Evolutionary conservation across 495 filamentous ascomycete genomes (phyloP), one percentile per base, ranked within the genome.

Genomic region (Daldinia bambusicola): DNA sequence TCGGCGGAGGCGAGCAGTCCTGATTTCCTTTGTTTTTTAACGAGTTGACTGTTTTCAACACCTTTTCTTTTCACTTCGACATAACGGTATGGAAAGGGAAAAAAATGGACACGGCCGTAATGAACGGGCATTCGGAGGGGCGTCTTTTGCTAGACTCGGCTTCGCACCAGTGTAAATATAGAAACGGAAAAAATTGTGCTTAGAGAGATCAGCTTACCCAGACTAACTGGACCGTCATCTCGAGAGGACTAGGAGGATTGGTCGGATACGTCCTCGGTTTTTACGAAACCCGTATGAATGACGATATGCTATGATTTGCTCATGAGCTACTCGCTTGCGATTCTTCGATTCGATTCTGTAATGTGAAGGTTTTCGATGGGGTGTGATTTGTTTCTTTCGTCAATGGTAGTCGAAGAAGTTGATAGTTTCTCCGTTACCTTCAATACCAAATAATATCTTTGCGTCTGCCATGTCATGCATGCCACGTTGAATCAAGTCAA

Each of bases 241-340:
- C 57, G 36, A 60, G 18, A 43, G 70, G 57, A 55, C 14, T 45
- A 48, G 43, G 43, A 48, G 57, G 62, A 38, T n/a, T 16, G 67
- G 55, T 72, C 55, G 48, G 66, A 69, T 9, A 45, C 34, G 55
- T 67, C 67, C 65, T 67, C 69, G 62, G 43, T 72, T 76, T 48
- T 76, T 66, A 77, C 66, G 75, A 77, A 68, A 36, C 63, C 55
- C 16, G 69, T 59, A 77, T 74, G 75, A 74, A 74, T 76, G 75
- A 77, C 60, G 75, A 77, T 67, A 74, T 74, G 67, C 64, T 69
- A 66, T 71, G 71, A 77, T 70, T 65, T 73, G 55, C 55, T 61
- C 18, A 43, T 61, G 31, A 55, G 51, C 38, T 18, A 20, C 12
- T 56, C 26, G 50, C 2, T 56, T 18, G 4, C 40, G 18, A 55